Evolutionary conservation across 345 rosid genomes (phyloP), one percentile per base, ranked within the genome.

Genomic region (Boechera stricta): DNA sequence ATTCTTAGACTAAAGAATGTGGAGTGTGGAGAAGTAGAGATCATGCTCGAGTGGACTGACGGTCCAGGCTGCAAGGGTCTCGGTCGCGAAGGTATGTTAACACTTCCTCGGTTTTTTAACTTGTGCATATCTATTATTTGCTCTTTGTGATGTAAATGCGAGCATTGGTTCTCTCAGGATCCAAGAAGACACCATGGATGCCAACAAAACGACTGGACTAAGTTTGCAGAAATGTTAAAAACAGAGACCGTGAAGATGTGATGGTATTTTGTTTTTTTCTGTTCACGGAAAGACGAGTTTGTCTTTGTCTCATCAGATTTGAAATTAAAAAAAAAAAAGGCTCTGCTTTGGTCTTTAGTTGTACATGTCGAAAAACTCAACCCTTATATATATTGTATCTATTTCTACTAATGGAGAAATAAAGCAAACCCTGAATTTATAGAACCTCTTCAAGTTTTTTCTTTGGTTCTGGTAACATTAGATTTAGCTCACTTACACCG

Each of bases 1-100:
- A 73, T 60, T 72, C 88, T 94, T 38, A 82, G 85, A 72, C 74
- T 91, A 32, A 73, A 59, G 64, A 87, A 94, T 26, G 97, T 88
- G 0, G 88, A 88, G 68, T 83, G 80, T 13, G 96, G 97, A 0
- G 90, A 91, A 76, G 84, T 90, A 4, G 87, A 86, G 73, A 69
- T 90, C 69, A 86, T 83, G 72, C 79, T 91, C 10, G 92, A 86
- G 64, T 94, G 97, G 94, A 76, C 88, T 64, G 86, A 90, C 0
- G 71, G 83, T 64, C 78, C 82, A 8, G 86, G 88, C 56, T 82
- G 82, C 39, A 87, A 78, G 57, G 84, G 86, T 35, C 75, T 83
- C 4, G 84, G 79, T 44, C 64, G 65, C 41, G 85, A 75, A 80
- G 82, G 82, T 79, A 74, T 32, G 24, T 42, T 39, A 15, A 76